Percentiles rank a stretch among this genome's conserved stretches.
Evolutionary conservation across 495 filamentous ascomycete genomes (phyloP).

Genomic region (Hyaloscypha hepaticicola): DNA sequence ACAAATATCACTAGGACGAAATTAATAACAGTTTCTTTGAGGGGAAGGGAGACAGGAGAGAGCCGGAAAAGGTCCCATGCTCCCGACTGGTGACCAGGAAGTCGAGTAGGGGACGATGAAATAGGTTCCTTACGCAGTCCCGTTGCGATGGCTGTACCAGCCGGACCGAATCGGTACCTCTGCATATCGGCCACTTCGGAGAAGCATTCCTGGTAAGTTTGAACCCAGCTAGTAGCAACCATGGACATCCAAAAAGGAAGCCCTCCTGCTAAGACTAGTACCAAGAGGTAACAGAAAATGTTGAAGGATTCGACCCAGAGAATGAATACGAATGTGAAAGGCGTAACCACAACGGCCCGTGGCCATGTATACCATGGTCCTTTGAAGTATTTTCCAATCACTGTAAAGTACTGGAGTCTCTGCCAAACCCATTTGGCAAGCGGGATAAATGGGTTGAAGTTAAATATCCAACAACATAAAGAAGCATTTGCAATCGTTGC

Average conservation of each 20-base stretch:
- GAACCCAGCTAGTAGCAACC: neutral
- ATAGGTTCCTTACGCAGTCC: no score
- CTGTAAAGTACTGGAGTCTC: neutral
- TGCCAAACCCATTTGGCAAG: neutral
- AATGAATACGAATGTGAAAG: neutral
- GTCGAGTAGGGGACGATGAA: no score
- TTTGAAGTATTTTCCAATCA: neutral
- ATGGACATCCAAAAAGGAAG: neutral
- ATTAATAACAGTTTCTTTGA: no score
- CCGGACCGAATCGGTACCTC: neutral
- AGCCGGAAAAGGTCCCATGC: no score
- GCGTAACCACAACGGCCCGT: neutral
- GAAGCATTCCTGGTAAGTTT: neutral
- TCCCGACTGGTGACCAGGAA: no score
- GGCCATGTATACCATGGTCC: neutral
- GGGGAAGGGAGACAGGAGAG: no score
- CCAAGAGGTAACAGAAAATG: neutral
- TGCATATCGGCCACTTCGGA: neutral
- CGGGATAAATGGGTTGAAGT: no score
- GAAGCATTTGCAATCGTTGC: no score
- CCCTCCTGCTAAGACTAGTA: neutral
- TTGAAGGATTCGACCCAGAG: neutral
- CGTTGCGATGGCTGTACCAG: neutral
- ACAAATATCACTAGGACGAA: neutral
- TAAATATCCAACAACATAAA: no score